Percentiles rank a stretch among this genome's conserved stretches.
Conservation (phyloP, 176 grass and related monocot genomes). For the Cenchrus purpureus region DNA sequence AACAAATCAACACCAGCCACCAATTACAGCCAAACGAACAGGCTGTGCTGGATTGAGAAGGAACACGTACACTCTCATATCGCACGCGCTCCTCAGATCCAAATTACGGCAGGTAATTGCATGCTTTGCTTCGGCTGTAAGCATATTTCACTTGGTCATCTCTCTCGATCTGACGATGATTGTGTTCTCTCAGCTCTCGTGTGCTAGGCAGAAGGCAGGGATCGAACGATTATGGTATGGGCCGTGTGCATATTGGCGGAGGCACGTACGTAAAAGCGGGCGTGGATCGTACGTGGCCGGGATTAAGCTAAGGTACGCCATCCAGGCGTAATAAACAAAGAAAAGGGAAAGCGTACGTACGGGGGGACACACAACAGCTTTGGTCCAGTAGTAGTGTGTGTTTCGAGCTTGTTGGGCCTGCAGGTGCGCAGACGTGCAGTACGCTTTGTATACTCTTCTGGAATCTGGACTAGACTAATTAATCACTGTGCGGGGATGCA, state of each 20-base stretch:
- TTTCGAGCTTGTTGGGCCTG: no score
- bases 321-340: neutral
- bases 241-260: no score
- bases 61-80: no score
- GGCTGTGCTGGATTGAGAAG: no score
- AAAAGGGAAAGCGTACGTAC: neutral
- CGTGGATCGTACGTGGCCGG: conserved; percentile 9
- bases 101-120: neutral
- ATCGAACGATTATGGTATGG: no score
- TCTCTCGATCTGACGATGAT: neutral
- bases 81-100: neutral
- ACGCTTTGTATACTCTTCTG: neutral
- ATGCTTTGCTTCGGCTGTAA: conserved; percentile 27
- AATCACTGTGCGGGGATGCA: neutral
- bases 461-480: neutral
- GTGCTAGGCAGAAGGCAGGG: neutral
- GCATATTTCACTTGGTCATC: neutral
- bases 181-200: neutral
- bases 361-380: no score
- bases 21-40: no score
- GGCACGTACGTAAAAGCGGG: conserved; percentile 11
- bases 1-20: no score
- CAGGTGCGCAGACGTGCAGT: neutral
- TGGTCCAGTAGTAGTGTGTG: no score
- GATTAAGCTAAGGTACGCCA: neutral